A percentile compares a stretch with the other conserved stretches of the same genome.
phyloP scores from a whole-genome alignment of 495 filamentous ascomycete genomes.

The Penicillium robsamsonii region DNA sequence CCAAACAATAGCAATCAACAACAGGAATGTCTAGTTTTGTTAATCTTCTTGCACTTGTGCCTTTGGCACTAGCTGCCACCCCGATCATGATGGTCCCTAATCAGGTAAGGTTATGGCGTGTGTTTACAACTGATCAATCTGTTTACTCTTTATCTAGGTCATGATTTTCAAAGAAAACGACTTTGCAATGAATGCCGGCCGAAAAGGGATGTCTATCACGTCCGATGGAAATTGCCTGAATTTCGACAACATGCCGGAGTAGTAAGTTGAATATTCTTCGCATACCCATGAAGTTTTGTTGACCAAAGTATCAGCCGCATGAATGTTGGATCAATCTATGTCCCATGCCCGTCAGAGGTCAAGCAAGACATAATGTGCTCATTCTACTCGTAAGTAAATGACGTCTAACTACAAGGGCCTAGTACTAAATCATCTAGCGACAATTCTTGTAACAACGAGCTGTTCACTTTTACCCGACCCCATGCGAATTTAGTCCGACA shows the following conservation, averaged over 20 bases:
- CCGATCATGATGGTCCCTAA: neutral
- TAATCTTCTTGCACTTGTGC: conserved; percentile 1
- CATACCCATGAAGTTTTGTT: neutral
- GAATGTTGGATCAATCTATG: conserved; percentile 7
- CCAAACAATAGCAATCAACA: neutral
- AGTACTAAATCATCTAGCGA: conserved; percentile 1
- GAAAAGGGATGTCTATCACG: neutral
- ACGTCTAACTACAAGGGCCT: too few relatives aligned
- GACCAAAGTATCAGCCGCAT: neutral
- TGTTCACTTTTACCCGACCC: conserved; percentile 7
- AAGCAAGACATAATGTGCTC: conserved; percentile 1
- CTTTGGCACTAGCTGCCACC: conserved; percentile 5
- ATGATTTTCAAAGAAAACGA: conserved; percentile 9
- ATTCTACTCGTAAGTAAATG: conserved; percentile 1
- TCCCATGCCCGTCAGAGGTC: neutral
- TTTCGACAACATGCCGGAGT: neutral
- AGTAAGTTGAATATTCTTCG: neutral
- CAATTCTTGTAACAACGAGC: neutral
- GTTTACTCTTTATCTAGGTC: neutral
- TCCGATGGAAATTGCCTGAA: conserved; percentile 4
- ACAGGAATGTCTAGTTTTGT: neutral
- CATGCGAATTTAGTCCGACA: neutral
- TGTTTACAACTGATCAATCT: neutral
- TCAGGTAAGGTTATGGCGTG: neutral
- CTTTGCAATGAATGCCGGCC: neutral